Evolutionary conservation across 202 grass and related monocot genomes (phyloP).

Genomic region (Zizania palustris): DNA sequence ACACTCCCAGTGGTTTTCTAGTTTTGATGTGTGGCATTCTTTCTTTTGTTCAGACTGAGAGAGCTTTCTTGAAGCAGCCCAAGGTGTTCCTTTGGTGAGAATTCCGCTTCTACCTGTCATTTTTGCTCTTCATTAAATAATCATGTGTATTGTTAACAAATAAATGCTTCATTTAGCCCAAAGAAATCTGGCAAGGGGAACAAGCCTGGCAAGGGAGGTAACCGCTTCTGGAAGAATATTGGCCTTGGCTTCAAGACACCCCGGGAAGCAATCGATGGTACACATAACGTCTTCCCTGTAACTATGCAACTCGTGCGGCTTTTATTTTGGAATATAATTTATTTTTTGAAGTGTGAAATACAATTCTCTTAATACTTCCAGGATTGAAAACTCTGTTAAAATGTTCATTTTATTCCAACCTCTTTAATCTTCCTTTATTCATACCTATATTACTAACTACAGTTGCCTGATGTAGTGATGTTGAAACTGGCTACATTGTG

Average conservation of each 20-base stretch:
- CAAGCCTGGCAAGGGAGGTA: constrained; percentile 63
- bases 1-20: neutral
- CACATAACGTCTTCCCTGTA: neutral
- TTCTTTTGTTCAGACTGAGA: constrained; percentile 54
- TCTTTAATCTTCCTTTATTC: neutral
- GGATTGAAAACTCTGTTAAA: neutral
- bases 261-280: constrained; percentile 62
- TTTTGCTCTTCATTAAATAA: neutral
- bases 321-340: neutral
- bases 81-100: constrained; percentile 65
- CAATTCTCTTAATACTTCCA: neutral
- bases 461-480: neutral
- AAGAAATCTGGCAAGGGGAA: constrained; percentile 68
- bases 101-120: neutral
- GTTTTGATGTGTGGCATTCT: neutral
- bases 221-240: constrained; percentile 60
- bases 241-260: constrained; percentile 67
- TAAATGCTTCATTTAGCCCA: constrained; percentile 40
- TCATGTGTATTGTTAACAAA: neutral
- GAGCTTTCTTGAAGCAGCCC: constrained; percentile 60
- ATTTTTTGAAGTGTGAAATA: neutral
- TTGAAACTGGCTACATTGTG: neutral
- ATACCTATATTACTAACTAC: neutral
- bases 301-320: neutral
- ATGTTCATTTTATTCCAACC: neutral